Conservation (phyloP, 768 basidiomycete species). For the Calocybe indica region DNA sequence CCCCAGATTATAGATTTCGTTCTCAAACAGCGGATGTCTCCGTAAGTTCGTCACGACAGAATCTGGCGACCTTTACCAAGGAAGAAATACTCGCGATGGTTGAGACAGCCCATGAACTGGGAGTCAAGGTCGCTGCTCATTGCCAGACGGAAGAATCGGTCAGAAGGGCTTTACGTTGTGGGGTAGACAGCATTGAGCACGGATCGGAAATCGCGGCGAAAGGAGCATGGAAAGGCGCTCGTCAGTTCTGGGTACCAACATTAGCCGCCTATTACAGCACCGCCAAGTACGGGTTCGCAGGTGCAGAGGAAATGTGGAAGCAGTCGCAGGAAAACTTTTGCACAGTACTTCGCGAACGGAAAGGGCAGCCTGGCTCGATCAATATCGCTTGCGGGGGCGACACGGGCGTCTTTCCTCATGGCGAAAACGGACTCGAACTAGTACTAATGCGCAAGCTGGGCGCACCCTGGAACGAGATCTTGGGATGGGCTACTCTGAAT, state of each 20-base stretch:
- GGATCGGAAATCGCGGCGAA: slow-evolving; percentile 21
- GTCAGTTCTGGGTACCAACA: slow-evolving; percentile 51
- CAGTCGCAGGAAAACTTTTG: slow-evolving; percentile 33
- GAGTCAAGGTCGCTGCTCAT: slow-evolving; percentile 57
- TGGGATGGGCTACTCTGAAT: slow-evolving; percentile 54
- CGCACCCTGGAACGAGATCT: slow-evolving; percentile 43
- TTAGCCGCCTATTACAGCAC: slow-evolving; percentile 42
- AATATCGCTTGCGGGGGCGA: slow-evolving; percentile 51
- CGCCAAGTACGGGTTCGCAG: slow-evolving; percentile 7
- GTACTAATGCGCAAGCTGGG: slow-evolving; percentile 53
- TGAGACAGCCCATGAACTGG: slow-evolving; percentile 41
- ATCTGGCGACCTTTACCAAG: slow-evolving; percentile 37
- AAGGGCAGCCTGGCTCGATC: slow-evolving; percentile 1
- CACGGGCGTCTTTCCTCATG: slow-evolving; percentile 60
- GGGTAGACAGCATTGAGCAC: slow-evolving; percentile 56
- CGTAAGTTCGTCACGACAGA: slow-evolving; percentile 20
- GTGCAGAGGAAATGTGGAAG: slow-evolving; percentile 28
- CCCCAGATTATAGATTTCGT: slow-evolving; percentile 47
- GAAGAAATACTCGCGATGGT: slow-evolving; percentile 45
- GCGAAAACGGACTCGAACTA: slow-evolving; percentile 56
- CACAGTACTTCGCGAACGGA: slow-evolving; percentile 25
- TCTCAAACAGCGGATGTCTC: slow-evolving; percentile 39
- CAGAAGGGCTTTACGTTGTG: slow-evolving; percentile 24
- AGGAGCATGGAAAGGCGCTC: slow-evolving; percentile 18
- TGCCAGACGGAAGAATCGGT: slow-evolving; percentile 28